Conservation (phyloP, 306 rosid genomes). For the Macrotyloma uniflorum region DNA sequence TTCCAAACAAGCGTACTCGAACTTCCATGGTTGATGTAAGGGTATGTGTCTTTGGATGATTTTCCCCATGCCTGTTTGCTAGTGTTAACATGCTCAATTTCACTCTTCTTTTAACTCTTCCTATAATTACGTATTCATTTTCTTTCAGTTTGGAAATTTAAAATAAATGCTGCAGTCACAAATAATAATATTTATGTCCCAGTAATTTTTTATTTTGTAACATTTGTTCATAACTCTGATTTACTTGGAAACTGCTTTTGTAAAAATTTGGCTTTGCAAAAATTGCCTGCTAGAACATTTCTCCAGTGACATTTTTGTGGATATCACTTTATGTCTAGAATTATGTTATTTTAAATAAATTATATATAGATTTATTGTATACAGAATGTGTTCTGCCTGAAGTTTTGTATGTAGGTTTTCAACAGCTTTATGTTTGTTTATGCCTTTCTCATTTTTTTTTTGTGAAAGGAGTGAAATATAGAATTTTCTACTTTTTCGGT, state of each 20-base stretch:
- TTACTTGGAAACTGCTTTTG: constrained; percentile 29
- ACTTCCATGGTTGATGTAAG: constrained; percentile 90
- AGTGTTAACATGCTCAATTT: neutral
- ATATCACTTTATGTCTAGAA: neutral
- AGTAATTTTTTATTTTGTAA: constrained; percentile 31
- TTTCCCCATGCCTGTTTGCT: constrained; percentile 12
- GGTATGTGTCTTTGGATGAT: constrained; percentile 51
- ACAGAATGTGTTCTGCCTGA: constrained; percentile 20
- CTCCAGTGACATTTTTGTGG: neutral
- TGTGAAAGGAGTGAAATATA: constrained; percentile 25
- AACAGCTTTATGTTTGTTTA: constrained; percentile 23
- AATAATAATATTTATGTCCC: neutral
- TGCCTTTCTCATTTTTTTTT: constrained; percentile 15
- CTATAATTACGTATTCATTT: constrained; percentile 30
- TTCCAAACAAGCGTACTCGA: constrained; percentile 91
- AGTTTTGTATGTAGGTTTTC: constrained; percentile 31
- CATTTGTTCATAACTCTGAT: constrained; percentile 35
- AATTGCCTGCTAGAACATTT: constrained; percentile 30
- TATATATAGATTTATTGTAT: neutral
- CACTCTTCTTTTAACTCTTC: constrained; percentile 13
- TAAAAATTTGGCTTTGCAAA: constrained; percentile 35
- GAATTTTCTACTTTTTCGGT: neutral
- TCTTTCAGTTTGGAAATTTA: constrained; percentile 6
- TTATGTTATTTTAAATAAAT: neutral
- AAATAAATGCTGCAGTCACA: constrained; percentile 24